phyloP scores from a whole-genome alignment of 352 stramenopile species.

The Peronosclerospora sorghi region DNA sequence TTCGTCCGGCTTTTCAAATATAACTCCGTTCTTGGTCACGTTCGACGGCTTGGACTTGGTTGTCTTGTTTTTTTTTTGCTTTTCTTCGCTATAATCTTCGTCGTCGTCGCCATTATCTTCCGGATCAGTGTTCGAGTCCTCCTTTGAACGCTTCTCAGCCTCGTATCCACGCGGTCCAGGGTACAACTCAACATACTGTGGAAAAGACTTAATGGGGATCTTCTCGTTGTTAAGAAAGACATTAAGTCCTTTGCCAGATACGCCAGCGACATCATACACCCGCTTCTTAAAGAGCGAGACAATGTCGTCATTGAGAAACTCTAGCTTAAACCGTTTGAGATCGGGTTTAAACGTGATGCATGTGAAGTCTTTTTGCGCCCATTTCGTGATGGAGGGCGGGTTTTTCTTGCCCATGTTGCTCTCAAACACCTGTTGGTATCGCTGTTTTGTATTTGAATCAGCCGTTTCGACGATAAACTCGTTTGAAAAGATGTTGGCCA shows the following conservation, averaged over 20 bases:
- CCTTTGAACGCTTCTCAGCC: constrained; percentile 16
- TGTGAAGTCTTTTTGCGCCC: constrained; percentile 86
- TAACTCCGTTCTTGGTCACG: constrained; percentile 35
- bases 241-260: constrained; percentile 85
- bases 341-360: constrained; percentile 96
- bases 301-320: constrained; percentile 87
- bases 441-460: constrained; percentile 86
- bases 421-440: constrained; percentile 88
- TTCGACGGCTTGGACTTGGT: constrained; percentile 24
- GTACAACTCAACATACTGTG: constrained; percentile 92
- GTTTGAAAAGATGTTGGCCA: constrained; percentile 99
- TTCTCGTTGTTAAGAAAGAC: constrained; percentile 93
- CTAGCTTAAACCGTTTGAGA: constrained; percentile 88
- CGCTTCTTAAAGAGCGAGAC: constrained; percentile 94
- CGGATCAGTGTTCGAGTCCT: constrained; percentile 20
- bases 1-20: constrained; percentile 90
- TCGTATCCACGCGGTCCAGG: constrained; percentile 23
- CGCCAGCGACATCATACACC: constrained; percentile 94
- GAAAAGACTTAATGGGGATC: constrained; percentile 89
- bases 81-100: constrained; percentile 21
- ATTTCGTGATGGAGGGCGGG: constrained; percentile 78
- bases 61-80: constrained; percentile 17
- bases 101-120: constrained; percentile 21
- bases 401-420: constrained; percentile 92
- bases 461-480: constrained; percentile 98